phyloP scores from a whole-genome alignment of 2,329 filamentous ascomycete species.

The Xylaria sp. region DNA sequence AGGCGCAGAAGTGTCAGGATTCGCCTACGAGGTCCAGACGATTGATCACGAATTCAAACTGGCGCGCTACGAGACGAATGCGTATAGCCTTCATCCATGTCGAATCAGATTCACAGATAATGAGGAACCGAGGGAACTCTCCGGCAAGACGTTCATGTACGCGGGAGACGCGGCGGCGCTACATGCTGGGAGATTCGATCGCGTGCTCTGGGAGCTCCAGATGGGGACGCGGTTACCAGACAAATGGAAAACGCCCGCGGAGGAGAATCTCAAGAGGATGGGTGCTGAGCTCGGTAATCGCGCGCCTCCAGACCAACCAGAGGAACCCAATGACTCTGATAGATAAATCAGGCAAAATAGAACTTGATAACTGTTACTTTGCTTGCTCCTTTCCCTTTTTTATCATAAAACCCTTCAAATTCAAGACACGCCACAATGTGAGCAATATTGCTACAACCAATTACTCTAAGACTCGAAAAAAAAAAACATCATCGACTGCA shows the following conservation, averaged over 20 bases:
- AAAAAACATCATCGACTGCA: too few relatives aligned
- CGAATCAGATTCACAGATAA: conserved; percentile 36
- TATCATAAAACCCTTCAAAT: too few relatives aligned
- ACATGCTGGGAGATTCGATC: conserved; percentile 42
- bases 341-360: neutral
- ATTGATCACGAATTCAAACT: conserved; percentile 36
- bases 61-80: conserved; percentile 41
- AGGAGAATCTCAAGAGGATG: conserved; percentile 7
- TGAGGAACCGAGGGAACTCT: conserved; percentile 29
- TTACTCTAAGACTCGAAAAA: too few relatives aligned
- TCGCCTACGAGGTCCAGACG: conserved; percentile 36
- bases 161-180: conserved; percentile 44
- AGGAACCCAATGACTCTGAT: neutral
- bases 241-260: conserved; percentile 28
- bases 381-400: too few relatives aligned
- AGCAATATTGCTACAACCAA: too few relatives aligned
- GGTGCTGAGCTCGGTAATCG: neutral
- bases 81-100: conserved; percentile 35
- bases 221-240: conserved; percentile 37
- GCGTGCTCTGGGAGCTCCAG: conserved; percentile 39
- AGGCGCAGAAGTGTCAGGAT: conserved; percentile 32
- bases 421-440: too few relatives aligned
- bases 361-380: neutral
- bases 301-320: neutral
- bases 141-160: conserved; percentile 46